Conservation (phyloP, 768 basidiomycete species). For the Mycena amicta region DNA sequence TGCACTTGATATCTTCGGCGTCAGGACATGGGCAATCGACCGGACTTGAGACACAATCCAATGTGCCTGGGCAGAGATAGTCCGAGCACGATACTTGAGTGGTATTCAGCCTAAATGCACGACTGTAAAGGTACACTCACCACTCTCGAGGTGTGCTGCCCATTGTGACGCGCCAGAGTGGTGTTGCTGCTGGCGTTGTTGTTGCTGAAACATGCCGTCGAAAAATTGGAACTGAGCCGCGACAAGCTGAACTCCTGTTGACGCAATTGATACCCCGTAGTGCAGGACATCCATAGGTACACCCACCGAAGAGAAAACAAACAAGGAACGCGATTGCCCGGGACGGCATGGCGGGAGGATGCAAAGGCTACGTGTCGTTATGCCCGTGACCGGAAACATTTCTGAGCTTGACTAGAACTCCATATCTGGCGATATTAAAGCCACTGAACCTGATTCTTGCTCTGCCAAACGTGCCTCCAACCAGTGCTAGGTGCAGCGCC, state of each 20-base stretch:
- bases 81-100: conserved; percentile 69
- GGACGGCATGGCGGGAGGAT: background rate
- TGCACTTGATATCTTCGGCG: conserved; percentile 74
- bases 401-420: no score
- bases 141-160: conserved; percentile 64
- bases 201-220: conserved; percentile 72
- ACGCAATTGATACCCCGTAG: no score
- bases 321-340: background rate
- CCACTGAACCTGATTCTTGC: no score
- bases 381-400: no score
- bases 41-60: conserved; percentile 65
- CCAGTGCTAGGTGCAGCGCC: no score
- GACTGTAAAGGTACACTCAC: conserved; percentile 38
- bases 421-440: no score
- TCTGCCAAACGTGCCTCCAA: no score
- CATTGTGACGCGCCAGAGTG: conserved; percentile 61
- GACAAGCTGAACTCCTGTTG: conserved; percentile 39
- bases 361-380: no score
- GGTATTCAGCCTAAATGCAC: background rate
- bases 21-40: conserved; percentile 80
- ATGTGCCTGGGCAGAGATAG: conserved; percentile 76
- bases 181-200: conserved; percentile 59
- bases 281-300: background rate
- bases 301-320: no score
- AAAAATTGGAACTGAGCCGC: conserved; percentile 81